Percentiles rank a stretch among this genome's conserved stretches.
Conservation (phyloP, 106 monocot genomes). For the Allium sativum region DNA sequence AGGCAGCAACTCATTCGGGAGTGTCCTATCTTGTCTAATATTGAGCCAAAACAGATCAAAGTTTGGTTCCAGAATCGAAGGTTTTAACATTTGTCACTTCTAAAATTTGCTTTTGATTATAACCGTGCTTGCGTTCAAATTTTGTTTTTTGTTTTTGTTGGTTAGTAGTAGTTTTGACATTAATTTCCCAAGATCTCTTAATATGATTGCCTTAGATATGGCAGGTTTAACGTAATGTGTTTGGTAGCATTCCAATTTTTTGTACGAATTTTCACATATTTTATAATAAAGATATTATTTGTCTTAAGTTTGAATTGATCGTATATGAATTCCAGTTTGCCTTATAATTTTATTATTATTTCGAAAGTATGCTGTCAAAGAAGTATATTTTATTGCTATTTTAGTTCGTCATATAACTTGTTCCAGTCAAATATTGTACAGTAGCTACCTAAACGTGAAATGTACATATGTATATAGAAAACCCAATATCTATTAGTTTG, state of each 20-base stretch:
- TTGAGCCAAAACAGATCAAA: constrained; percentile 95
- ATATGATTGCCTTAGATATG: background rate
- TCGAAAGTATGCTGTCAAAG: too few species aligned
- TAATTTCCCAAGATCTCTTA: background rate
- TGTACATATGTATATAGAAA: too few species aligned
- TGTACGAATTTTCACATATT: background rate
- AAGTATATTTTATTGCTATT: too few species aligned
- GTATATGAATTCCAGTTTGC: too few species aligned
- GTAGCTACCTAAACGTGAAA: too few species aligned
- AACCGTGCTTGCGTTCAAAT: background rate
- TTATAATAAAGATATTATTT: too few species aligned
- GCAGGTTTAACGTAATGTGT: background rate
- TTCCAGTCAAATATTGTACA: too few species aligned
- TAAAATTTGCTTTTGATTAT: background rate
- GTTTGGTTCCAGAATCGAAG: constrained; percentile 97
- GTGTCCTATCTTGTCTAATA: constrained; percentile 79
- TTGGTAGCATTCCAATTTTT: background rate
- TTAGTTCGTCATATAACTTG: too few species aligned
- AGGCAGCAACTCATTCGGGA: constrained; percentile 83
- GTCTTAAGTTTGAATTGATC: too few species aligned
- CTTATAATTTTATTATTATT: too few species aligned
- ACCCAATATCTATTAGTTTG: too few species aligned
- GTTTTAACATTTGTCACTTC: constrained; percentile 9
- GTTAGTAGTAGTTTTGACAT: background rate
- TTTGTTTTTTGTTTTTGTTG: background rate